Percentiles rank a stretch among this genome's conserved stretches.
Conservation (phyloP, 2,329 filamentous ascomycete species). For the Corinectria fuckeliana region DNA sequence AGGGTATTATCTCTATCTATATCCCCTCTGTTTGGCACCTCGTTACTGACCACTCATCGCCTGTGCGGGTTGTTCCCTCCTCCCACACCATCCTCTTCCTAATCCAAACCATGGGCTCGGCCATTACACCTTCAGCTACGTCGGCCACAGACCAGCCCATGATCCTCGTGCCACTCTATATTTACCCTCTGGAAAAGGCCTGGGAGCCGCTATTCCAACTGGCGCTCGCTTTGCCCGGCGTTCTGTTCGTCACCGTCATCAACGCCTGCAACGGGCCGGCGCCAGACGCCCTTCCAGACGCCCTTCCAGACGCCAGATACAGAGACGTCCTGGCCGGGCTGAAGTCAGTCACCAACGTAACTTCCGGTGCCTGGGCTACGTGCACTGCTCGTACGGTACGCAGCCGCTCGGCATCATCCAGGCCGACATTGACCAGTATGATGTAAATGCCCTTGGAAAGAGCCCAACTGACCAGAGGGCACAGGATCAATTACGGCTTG, state of each 20-base stretch:
- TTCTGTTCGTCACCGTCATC: conserved; percentile 22
- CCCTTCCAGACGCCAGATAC: conserved; percentile 21
- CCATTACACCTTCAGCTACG: neutral
- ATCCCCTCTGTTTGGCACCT: neutral
- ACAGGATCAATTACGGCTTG: too few relatives aligned
- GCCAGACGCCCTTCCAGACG: conserved; percentile 17
- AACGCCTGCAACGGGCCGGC: conserved; percentile 23
- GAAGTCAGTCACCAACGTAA: conserved; percentile 15
- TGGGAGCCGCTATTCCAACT: conserved; percentile 22
- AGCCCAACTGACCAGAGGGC: too few relatives aligned
- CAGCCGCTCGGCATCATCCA: conserved; percentile 5
- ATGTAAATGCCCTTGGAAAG: too few relatives aligned
- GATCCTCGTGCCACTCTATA: conserved; percentile 23
- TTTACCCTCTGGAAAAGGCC: conserved; percentile 19
- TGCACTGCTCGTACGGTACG: conserved; percentile 25
- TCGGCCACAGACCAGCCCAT: conserved; percentile 7
- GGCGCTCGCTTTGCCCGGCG: conserved; percentile 12
- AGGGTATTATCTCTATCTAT: neutral
- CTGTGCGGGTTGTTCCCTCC: neutral
- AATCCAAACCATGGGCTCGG: conserved; percentile 5
- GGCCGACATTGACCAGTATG: conserved; percentile 11
- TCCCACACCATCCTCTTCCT: neutral
- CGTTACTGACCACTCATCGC: neutral
- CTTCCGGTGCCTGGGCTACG: conserved; percentile 19
- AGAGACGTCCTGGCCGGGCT: conserved; percentile 9